phyloP scores from a whole-genome alignment of 768 basidiomycete genomes.

The Suillus cothurnatus region DNA sequence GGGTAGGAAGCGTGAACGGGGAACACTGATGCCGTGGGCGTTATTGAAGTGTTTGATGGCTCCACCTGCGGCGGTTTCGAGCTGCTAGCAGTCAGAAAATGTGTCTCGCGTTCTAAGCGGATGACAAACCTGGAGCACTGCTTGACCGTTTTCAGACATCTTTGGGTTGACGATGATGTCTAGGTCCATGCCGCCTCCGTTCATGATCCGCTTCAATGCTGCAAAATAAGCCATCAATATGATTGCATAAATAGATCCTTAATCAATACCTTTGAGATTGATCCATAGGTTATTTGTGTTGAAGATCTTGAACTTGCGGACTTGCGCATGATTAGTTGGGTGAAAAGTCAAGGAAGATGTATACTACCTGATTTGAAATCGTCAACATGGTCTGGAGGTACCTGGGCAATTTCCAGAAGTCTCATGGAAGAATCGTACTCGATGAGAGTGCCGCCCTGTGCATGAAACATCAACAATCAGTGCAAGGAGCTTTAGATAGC shows the following conservation, averaged over 20 bases:
- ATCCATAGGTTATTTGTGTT: constrained; percentile 87
- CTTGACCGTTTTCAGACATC: constrained; percentile 80
- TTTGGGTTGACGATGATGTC: constrained; percentile 97
- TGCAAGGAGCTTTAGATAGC: background rate
- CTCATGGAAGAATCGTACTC: constrained; percentile 89
- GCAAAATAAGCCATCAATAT: constrained; percentile 12
- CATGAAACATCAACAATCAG: background rate
- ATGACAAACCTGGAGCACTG: constrained; percentile 71
- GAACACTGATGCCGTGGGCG: constrained; percentile 93
- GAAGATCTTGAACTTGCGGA: constrained; percentile 93
- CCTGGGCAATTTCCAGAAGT: constrained; percentile 92
- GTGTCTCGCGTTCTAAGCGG: constrained; percentile 6
- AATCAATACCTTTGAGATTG: constrained; percentile 62
- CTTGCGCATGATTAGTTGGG: constrained; percentile 31
- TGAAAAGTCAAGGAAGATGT: constrained; percentile 13
- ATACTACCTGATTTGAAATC: constrained; percentile 82
- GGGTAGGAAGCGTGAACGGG: constrained; percentile 91
- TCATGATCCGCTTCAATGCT: constrained; percentile 92
- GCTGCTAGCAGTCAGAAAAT: constrained; percentile 36
- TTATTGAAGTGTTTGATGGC: constrained; percentile 93
- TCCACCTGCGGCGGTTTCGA: constrained; percentile 92
- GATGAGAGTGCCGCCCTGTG: constrained; percentile 81
- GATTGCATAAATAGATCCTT: constrained; percentile 10
- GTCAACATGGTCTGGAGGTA: constrained; percentile 89
- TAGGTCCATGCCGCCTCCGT: constrained; percentile 81